Percentiles rank a stretch among this genome's conserved stretches.
Conservation (phyloP, 202 grass and related monocot species). For the Carex arenaria region DNA sequence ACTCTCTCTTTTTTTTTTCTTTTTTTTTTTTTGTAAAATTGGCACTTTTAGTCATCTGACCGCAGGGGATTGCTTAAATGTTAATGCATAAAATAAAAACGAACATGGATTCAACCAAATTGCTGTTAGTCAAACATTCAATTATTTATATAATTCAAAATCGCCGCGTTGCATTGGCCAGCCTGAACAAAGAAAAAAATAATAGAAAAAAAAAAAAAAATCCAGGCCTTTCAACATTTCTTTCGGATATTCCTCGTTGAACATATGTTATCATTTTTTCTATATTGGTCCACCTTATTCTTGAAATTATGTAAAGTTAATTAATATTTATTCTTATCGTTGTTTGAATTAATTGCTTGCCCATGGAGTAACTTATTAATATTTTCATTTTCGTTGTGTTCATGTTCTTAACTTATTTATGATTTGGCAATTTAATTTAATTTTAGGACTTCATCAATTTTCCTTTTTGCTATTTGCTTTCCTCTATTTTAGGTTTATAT, state of each 20-base stretch:
- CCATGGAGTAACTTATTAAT: background rate
- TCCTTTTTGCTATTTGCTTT: too few relatives aligned
- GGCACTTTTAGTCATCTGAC: background rate
- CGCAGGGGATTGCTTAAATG: background rate
- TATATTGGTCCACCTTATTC: background rate
- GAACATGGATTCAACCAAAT: slow-evolving; percentile 21
- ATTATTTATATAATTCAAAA: background rate
- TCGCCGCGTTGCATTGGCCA: background rate
- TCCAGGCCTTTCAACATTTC: background rate
- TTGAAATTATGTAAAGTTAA: background rate
- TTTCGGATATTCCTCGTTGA: background rate
- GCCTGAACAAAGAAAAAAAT: background rate
- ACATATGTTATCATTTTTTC: background rate
- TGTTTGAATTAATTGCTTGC: background rate
- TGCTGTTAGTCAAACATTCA: background rate
- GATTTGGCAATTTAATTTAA: too few relatives aligned
- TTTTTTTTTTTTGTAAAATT: background rate
- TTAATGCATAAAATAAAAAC: background rate
- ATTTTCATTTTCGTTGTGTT: background rate
- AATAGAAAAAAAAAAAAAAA: background rate
- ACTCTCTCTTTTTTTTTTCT: background rate
- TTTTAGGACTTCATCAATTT: too few relatives aligned
- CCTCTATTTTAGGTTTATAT: too few relatives aligned
- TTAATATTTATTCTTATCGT: background rate
- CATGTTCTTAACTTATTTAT: background rate